Evolutionary conservation across 176 grass and related monocot species (phyloP).

Genomic region (Alopecurus myosuroides): DNA sequence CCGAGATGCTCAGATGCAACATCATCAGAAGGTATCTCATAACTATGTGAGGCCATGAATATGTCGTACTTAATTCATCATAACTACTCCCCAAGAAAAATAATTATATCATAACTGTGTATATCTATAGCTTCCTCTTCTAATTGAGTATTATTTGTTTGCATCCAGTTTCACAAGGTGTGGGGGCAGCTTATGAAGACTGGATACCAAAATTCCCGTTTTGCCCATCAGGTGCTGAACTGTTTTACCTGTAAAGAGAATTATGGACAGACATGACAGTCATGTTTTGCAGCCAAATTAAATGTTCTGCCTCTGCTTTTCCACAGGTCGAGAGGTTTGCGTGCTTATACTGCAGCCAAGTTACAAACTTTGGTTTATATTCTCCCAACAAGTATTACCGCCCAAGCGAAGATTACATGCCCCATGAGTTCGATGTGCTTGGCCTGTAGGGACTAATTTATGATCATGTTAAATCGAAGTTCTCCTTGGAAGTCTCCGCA

Average conservation of each 20-base stretch:
- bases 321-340: slow-evolving; percentile 95
- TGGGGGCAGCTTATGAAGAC: slow-evolving; percentile 99
- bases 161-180: slow-evolving; percentile 85
- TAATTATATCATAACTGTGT: background rate
- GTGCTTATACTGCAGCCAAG: slow-evolving; percentile 90
- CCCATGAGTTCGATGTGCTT: slow-evolving; percentile 90
- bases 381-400: slow-evolving; percentile 95
- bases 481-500: background rate
- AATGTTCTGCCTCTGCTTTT: background rate
- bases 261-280: background rate
- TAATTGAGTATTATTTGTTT: slow-evolving; percentile 14
- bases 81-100: background rate
- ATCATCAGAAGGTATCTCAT: slow-evolving; percentile 67
- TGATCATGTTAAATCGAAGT: background rate
- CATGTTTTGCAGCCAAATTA: background rate
- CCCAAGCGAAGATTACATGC: slow-evolving; percentile 98
- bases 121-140: background rate
- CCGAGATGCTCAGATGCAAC: slow-evolving; percentile 73
- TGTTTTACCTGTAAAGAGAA: background rate
- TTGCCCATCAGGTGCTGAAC: slow-evolving; percentile 83
- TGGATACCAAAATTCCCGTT: slow-evolving; percentile 96
- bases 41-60: background rate
- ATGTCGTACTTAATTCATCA: background rate
- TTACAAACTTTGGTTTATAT: slow-evolving; percentile 81
- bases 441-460: slow-evolving; percentile 32